These are phyloP conservation scores for Macrocybe gigantea DNA, from an alignment of 768 basidiomycete species.

Conservation along the genomic window DNA sequence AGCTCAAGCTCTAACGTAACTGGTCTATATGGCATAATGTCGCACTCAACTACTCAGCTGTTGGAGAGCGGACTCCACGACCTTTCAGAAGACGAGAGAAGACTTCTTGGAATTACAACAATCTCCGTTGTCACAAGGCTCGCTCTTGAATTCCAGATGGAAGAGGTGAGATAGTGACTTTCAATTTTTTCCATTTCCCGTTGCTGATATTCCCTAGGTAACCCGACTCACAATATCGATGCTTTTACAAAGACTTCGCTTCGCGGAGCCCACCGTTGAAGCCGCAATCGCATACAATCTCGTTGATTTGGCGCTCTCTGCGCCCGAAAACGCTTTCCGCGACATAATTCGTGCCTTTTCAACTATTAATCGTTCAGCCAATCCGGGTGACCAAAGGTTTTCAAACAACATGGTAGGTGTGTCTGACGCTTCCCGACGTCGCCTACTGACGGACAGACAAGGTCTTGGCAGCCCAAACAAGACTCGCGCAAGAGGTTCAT, in stretches of 20 bases:
- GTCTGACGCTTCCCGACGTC: neutral
- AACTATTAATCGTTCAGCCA: conserved; percentile 76
- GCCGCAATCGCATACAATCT: conserved; percentile 90
- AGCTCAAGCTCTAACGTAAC: conserved; percentile 31
- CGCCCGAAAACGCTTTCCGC: conserved; percentile 68
- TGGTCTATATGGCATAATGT: conserved; percentile 35
- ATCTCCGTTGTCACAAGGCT: conserved; percentile 87
- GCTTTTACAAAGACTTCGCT: conserved; percentile 81
- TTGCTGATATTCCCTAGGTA: conserved; percentile 37
- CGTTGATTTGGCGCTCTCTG: conserved; percentile 80
- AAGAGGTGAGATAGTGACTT: conserved; percentile 49
- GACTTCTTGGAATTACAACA: conserved; percentile 82
- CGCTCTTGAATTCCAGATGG: conserved; percentile 79
- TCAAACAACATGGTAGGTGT: conserved; percentile 78
- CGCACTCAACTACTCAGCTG: conserved; percentile 47
- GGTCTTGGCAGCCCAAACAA: conserved; percentile 88
- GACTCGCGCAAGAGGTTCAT: conserved; percentile 74
- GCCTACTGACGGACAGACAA: conserved; percentile 17
- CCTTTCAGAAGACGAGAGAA: conserved; percentile 78
- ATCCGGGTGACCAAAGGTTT: conserved; percentile 82
- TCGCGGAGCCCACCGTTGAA: conserved; percentile 83
- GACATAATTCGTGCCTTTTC: conserved; percentile 87
- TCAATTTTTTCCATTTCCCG: no score
- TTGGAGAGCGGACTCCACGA: conserved; percentile 60
- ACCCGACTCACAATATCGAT: conserved; percentile 87